Conservation (phyloP, 495 filamentous ascomycete species). For the Aspergillus sparsus region DNA sequence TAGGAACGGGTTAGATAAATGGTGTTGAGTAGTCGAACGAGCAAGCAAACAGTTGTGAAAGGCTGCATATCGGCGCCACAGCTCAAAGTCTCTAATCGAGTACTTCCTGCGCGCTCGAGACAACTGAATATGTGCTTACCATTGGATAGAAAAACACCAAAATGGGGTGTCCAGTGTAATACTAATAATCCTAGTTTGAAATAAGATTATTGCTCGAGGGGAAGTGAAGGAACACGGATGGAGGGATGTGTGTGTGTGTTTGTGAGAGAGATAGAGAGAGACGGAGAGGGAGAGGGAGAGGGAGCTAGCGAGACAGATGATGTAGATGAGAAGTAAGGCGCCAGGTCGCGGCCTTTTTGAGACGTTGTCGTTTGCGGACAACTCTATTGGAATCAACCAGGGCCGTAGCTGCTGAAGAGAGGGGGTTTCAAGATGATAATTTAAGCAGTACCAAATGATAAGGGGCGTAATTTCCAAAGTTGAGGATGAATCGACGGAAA, state of each 20-base stretch:
- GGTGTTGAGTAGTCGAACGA: slow-evolving; percentile 6
- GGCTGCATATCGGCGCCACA: slow-evolving; percentile 14
- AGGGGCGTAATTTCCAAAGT: not conserved
- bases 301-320: not conserved
- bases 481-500: slow-evolving; percentile 5
- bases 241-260: too few relatives aligned
- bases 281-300: too few relatives aligned
- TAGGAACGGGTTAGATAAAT: not conserved
- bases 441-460: not conserved
- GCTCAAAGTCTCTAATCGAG: slow-evolving; percentile 3
- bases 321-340: slow-evolving; percentile 4
- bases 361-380: slow-evolving; percentile 4
- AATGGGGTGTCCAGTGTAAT: slow-evolving; percentile 3
- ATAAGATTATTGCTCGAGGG: not conserved
- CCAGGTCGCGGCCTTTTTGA: slow-evolving; percentile 7
- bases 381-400: not conserved
- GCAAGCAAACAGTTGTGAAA: slow-evolving; percentile 7
- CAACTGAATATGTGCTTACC: slow-evolving; percentile 21
- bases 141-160: slow-evolving; percentile 22
- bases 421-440: not conserved
- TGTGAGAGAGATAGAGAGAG: too few relatives aligned
- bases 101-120: not conserved
- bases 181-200: not conserved
- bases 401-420: slow-evolving; percentile 11
- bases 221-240: too few relatives aligned